These are phyloP conservation scores for Exophiala bonariae DNA, from an alignment of 2,329 filamentous ascomycete species.

Conservation along the genomic window DNA sequence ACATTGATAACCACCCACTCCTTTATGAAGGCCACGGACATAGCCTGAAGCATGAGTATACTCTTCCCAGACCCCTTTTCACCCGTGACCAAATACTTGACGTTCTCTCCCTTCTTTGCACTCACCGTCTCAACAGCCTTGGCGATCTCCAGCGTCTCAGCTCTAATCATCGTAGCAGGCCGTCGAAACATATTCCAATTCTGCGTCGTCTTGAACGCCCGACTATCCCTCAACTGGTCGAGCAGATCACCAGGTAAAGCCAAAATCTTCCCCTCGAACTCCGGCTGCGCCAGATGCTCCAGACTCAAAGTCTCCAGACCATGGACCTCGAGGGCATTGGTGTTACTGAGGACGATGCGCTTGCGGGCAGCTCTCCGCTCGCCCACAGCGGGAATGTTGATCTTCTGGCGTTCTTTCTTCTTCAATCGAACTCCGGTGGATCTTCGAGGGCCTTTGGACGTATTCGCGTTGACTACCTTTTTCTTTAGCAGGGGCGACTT, in stretches of 20 bases:
- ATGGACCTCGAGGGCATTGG: constrained; percentile 79
- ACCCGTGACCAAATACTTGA: constrained; percentile 69
- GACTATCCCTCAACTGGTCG: constrained; percentile 77
- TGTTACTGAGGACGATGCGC: constrained; percentile 88
- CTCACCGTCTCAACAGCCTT: constrained; percentile 60
- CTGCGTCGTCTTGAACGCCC: constrained; percentile 90
- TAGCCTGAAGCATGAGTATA: constrained; percentile 77
- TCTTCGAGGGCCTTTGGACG: constrained; percentile 38
- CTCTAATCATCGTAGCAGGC: constrained; percentile 75
- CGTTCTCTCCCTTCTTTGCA: constrained; percentile 34
- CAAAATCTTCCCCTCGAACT: constrained; percentile 62
- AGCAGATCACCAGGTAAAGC: constrained; percentile 69
- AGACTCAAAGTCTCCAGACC: constrained; percentile 64
- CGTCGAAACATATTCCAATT: constrained; percentile 82
- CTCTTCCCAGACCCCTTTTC: constrained; percentile 80
- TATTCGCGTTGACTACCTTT: background rate
- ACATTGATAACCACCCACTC: constrained; percentile 87
- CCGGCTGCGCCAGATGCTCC: constrained; percentile 55
- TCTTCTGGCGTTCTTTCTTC: constrained; percentile 40
- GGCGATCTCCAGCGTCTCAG: constrained; percentile 74
- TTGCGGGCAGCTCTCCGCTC: constrained; percentile 87
- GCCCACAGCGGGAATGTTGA: constrained; percentile 65
- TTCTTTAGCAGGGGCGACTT: constrained; percentile 51
- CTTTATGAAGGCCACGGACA: constrained; percentile 77
- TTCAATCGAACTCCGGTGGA: constrained; percentile 45